phyloP scores from a whole-genome alignment of 306 rosid species.

The Rosa multiflora region DNA sequence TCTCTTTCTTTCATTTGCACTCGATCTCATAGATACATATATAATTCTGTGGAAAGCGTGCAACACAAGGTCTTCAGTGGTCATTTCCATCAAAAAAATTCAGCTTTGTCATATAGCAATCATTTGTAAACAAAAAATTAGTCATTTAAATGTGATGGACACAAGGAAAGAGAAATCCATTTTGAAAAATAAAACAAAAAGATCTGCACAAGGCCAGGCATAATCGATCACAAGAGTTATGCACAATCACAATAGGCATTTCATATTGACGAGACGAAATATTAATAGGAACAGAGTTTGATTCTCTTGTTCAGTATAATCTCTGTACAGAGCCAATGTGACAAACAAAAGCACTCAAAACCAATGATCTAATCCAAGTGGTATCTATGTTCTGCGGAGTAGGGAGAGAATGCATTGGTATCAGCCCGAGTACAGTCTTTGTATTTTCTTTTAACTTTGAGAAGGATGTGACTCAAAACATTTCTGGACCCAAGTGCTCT shows the following conservation, averaged over 20 bases:
- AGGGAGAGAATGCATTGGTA: not conserved
- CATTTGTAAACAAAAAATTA: not conserved
- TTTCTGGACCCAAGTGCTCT: not conserved
- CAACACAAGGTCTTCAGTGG: not conserved
- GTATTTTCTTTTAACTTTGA: not conserved
- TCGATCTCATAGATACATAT: too few relatives aligned
- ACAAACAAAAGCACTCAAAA: constrained; percentile 1
- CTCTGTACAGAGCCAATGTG: not conserved
- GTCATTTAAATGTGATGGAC: not conserved
- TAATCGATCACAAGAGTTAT: not conserved
- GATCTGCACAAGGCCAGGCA: not conserved
- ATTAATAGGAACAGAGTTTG: not conserved
- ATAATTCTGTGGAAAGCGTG: not conserved
- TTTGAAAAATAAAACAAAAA: too few relatives aligned
- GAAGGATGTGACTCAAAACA: not conserved
- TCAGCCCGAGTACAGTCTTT: not conserved
- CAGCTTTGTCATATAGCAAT: not conserved
- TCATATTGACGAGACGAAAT: not conserved
- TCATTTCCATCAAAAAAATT: not conserved
- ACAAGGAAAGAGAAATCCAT: not conserved
- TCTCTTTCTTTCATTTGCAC: too few relatives aligned
- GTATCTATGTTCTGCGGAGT: not conserved
- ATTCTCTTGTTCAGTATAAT: not conserved
- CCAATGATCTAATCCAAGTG: not conserved
- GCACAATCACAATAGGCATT: not conserved